Evolutionary conservation across 148 eudicot species (phyloP), one percentile per base, ranked within the genome.

Genomic region (Dianthus caryophyllus): DNA sequence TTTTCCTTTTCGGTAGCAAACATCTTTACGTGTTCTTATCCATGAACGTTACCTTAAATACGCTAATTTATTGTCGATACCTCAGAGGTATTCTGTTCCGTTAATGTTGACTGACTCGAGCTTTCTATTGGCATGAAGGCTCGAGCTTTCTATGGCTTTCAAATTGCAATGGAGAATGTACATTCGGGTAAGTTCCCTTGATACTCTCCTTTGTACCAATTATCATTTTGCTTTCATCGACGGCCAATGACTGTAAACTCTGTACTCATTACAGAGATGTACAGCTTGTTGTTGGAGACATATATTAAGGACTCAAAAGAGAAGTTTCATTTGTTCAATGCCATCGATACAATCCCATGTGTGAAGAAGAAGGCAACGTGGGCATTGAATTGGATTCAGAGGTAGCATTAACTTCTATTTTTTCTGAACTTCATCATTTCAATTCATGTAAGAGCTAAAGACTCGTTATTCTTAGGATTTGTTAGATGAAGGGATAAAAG

Each of bases 121-220:
- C 47, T 9, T 25, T 57, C 18, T 22, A 18, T 12, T 25, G n/a
- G 72, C 2, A 2, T 33, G 30, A 51, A 89, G 96, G 97, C 97
- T 44, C 87, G 94, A n/a, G 97, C 97, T 61, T 90, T 90, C 67
- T 90, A 90, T 52, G 97, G 97, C 18, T 90, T 90, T 77, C 97
- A 90, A 76, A 84, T 82, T 61, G 97, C 97, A 13, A 88, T 87
- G 83, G 97, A 87, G 77, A 88, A 90, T 71, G 68, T 90, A 55
- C 97, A 90, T 72, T 90, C 94, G 65, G 96, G 96, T 83, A 78
- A 44, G 48, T 61, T 68, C 15, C 52, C 51, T 21, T 49, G 53
- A 44, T 60, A 30, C 39, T 36, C 60, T 50, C 49, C 56, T 26
- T 9, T 15, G 57, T 49, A 14, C 30, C 18, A 53, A 5, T 50